Evolutionary conservation across 768 basidiomycete genomes (phyloP).

Genomic region (Udeniomyces megalosporus): DNA sequence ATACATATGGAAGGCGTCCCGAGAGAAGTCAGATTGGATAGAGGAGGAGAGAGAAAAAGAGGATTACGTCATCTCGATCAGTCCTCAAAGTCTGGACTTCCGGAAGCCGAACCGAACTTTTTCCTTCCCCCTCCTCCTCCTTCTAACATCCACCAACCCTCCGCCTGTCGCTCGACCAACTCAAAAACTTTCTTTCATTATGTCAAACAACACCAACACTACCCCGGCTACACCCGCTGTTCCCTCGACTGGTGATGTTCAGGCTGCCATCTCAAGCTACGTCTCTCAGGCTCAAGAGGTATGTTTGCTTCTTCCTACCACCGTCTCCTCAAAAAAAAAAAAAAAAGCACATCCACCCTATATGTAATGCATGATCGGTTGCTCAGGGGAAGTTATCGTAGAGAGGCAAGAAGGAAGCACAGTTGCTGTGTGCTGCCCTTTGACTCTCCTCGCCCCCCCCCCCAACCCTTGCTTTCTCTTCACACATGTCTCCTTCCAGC

Average conservation of each 20-base stretch:
- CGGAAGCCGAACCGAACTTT: too few species aligned
- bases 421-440: too few species aligned
- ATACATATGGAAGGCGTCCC: neutral
- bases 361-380: too few species aligned
- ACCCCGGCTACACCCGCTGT: too few species aligned
- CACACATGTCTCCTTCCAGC: neutral
- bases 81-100: neutral
- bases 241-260: neutral
- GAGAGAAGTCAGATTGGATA: too few species aligned
- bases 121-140: too few species aligned
- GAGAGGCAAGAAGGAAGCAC: too few species aligned
- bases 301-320: neutral
- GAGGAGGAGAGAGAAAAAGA: neutral
- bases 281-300: neutral
- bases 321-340: too few species aligned
- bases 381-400: too few species aligned
- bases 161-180: neutral
- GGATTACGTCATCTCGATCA: neutral
- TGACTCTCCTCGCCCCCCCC: too few species aligned
- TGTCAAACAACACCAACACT: neutral
- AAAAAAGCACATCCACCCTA: too few species aligned
- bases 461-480: neutral
- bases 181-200: neutral
- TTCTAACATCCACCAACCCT: too few species aligned
- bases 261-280: neutral